These are phyloP conservation scores for Bolboschoenus planiculmis DNA, from an alignment of 176 grass and related monocot species.

Conservation along the genomic window DNA sequence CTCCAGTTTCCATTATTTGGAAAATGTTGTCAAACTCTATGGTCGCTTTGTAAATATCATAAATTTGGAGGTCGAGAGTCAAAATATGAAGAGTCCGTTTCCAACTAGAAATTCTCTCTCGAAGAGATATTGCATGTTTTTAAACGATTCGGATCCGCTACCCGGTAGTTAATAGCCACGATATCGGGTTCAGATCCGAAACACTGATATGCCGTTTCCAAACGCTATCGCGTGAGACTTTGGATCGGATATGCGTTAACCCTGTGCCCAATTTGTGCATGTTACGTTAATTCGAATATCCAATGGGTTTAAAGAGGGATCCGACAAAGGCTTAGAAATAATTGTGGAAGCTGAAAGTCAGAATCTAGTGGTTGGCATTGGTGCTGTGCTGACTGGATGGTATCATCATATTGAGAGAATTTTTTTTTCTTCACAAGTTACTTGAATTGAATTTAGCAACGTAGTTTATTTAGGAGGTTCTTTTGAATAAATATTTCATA, in stretches of 20 bases:
- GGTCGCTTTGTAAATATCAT: neutral
- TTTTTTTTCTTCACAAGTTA: no score
- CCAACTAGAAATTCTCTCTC: neutral
- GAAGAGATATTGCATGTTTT: no score
- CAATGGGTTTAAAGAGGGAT: neutral
- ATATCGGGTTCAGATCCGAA: neutral
- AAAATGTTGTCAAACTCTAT: no score
- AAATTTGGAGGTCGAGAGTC: neutral
- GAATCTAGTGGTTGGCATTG: slow-evolving; percentile 7
- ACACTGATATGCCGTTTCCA: no score
- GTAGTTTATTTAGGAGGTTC: no score
- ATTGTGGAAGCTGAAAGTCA: neutral
- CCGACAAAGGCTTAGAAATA: no score
- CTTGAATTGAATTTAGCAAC: no score
- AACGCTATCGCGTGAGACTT: no score
- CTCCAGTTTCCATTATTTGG: no score
- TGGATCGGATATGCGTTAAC: neutral
- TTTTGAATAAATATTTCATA: no score
- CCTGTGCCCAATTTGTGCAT: neutral
- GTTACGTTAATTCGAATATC: neutral
- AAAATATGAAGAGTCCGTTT: neutral
- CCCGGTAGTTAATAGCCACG: neutral
- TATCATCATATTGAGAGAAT: neutral
- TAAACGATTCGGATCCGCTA: no score
- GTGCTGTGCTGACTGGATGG: neutral